phyloP scores from a whole-genome alignment of 352 stramenopile species.

The Phytopythium chamaehyphon region DNA sequence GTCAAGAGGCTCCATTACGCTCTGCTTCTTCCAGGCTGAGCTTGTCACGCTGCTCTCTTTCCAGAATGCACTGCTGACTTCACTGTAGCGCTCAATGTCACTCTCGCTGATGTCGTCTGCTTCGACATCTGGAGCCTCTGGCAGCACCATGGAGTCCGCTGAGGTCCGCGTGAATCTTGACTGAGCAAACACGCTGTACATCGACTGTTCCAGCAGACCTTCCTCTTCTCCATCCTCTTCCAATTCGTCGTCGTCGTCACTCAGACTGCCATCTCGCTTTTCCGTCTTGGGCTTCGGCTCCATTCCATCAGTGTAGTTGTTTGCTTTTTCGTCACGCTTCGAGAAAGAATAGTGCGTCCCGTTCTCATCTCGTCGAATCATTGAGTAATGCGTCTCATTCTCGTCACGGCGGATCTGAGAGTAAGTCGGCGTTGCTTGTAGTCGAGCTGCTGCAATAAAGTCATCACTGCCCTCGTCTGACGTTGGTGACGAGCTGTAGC shows the following conservation, averaged over 20 bases:
- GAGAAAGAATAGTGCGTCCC: constrained; percentile 6
- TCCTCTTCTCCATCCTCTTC: constrained; percentile 39
- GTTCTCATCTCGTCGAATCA: constrained; percentile 28
- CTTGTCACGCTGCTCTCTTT: constrained; percentile 21
- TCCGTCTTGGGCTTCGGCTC: neutral
- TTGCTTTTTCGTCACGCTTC: neutral
- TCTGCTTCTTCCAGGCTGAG: constrained; percentile 18
- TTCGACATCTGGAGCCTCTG: constrained; percentile 11
- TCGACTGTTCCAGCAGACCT: constrained; percentile 49
- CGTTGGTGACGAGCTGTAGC: constrained; percentile 30
- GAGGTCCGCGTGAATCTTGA: constrained; percentile 47
- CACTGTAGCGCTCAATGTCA: constrained; percentile 16
- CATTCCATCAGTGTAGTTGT: constrained; percentile 3
- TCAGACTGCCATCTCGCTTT: constrained; percentile 14
- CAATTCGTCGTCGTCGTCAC: constrained; percentile 27
- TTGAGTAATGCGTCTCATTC: constrained; percentile 39
- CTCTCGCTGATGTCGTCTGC: constrained; percentile 20
- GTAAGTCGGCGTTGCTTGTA: neutral
- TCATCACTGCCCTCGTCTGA: constrained; percentile 1
- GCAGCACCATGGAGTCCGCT: constrained; percentile 29
- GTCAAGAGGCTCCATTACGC: constrained; percentile 19
- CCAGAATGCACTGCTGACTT: constrained; percentile 27
- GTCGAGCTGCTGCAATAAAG: neutral
- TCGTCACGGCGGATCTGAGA: constrained; percentile 17
- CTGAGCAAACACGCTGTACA: constrained; percentile 50